phyloP scores from a whole-genome alignment of 2,329 filamentous ascomycete species.

The Sphaceloma murrayae region DNA sequence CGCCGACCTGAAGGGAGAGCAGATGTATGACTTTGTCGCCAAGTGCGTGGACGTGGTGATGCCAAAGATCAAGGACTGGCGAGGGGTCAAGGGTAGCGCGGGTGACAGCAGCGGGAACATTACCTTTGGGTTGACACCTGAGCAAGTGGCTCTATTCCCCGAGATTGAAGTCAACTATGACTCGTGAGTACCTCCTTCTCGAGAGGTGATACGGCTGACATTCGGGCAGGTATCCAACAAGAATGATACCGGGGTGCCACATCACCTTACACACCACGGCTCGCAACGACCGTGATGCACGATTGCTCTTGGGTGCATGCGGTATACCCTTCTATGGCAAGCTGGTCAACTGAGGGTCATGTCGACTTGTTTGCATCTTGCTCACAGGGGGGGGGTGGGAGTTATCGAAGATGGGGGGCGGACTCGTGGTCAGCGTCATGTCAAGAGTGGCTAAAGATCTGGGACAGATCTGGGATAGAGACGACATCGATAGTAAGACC shows the following conservation, averaged over 20 bases:
- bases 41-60: constrained; percentile 85
- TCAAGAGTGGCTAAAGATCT: too few species aligned
- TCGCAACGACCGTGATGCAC: constrained; percentile 73
- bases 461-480: too few species aligned
- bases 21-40: constrained; percentile 82
- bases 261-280: constrained; percentile 78
- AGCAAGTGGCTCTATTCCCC: constrained; percentile 74
- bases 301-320: constrained; percentile 61
- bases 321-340: constrained; percentile 79
- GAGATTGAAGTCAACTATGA: constrained; percentile 94
- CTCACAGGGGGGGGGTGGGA: too few species aligned
- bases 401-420: too few species aligned
- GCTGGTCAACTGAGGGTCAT: constrained; percentile 40
- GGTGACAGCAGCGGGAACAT: constrained; percentile 88
- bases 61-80: constrained; percentile 94
- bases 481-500: too few species aligned
- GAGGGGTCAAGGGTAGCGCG: constrained; percentile 62
- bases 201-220: constrained; percentile 14
- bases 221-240: constrained; percentile 49
- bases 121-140: constrained; percentile 65
- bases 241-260: constrained; percentile 77
- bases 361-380: neutral
- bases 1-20: constrained; percentile 64
- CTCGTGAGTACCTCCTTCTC: constrained; percentile 49
- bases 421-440: too few species aligned